Evolutionary conservation across 2,329 filamentous ascomycete species (phyloP).

Genomic region (Monilinia aucupariae): DNA sequence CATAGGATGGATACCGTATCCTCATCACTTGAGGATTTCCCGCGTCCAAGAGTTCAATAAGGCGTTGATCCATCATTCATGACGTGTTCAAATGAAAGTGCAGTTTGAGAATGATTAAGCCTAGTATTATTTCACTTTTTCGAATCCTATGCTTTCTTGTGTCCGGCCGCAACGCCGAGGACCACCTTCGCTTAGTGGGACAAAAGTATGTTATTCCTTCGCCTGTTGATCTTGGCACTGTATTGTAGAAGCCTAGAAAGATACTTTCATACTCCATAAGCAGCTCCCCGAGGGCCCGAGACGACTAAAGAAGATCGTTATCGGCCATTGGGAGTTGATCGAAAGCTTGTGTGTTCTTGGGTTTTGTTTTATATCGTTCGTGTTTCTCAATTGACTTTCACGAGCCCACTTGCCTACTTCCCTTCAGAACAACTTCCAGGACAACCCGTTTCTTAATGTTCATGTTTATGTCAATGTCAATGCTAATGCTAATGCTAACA

Average conservation of each 20-base stretch:
- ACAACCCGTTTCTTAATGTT: not conserved
- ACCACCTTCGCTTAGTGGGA: not conserved
- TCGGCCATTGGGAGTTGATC: not conserved
- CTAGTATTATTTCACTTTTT: not conserved
- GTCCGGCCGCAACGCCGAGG: not conserved
- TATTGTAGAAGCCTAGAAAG: too few relatives aligned
- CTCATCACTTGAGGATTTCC: not conserved
- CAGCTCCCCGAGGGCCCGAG: not conserved
- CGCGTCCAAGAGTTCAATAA: not conserved
- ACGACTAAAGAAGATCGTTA: not conserved
- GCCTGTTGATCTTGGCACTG: not conserved
- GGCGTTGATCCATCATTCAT: not conserved
- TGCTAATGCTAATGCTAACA: too few relatives aligned
- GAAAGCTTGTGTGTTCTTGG: not conserved
- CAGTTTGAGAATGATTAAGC: not conserved
- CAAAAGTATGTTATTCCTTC: not conserved
- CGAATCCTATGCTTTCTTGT: not conserved
- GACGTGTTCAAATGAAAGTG: constrained; percentile 12
- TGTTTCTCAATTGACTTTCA: not conserved
- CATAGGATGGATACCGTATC: not conserved
- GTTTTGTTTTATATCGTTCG: not conserved
- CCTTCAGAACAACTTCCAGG: not conserved
- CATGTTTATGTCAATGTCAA: too few relatives aligned
- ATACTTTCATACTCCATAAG: not conserved
- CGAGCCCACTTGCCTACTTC: not conserved